Evolutionary conservation across 2,329 filamentous ascomycete genomes (phyloP).

Genomic region (Paecilomyces dactylethromorphus): DNA sequence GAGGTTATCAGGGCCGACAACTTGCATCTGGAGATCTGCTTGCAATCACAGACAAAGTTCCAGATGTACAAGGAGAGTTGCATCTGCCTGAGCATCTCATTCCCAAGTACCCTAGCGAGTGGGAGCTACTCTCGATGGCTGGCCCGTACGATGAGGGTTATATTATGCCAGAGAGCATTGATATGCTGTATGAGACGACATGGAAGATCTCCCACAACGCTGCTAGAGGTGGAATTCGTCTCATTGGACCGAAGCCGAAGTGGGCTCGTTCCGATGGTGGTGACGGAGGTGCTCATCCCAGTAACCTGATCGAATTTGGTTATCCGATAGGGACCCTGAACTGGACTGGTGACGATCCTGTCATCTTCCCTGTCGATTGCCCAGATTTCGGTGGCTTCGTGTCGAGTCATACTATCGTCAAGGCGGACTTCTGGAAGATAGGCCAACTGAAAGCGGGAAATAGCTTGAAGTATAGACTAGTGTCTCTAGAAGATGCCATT

Average conservation of each 20-base stretch:
- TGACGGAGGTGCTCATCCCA: conserved; percentile 58
- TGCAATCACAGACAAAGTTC: conserved; percentile 35
- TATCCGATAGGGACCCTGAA: conserved; percentile 54
- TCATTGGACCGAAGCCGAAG: conserved; percentile 52
- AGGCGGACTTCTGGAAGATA: conserved; percentile 55
- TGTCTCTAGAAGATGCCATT: conserved; percentile 49
- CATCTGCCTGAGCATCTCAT: conserved; percentile 40
- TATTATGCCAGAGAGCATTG: conserved; percentile 45
- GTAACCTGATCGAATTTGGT: conserved; percentile 54
- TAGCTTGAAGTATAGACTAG: conserved; percentile 44
- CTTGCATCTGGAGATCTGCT: conserved; percentile 51
- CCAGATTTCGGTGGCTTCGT: conserved; percentile 58
- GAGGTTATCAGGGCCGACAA: conserved; percentile 54
- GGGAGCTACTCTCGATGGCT: conserved; percentile 49
- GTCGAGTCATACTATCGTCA: conserved; percentile 49
- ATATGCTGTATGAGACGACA: conserved; percentile 51
- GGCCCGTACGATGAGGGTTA: conserved; percentile 53
- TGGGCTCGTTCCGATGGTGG: conserved; percentile 56
- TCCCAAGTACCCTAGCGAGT: conserved; percentile 44
- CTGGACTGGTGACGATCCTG: conserved; percentile 56
- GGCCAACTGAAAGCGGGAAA: conserved; percentile 57
- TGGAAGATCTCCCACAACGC: conserved; percentile 59
- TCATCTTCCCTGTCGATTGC: conserved; percentile 54
- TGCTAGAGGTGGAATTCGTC: conserved; percentile 53
- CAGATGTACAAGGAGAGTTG: conserved; percentile 23